Conservation (phyloP, 192 early-diverging fungal genomes). For the Coemansia sp. region DNA sequence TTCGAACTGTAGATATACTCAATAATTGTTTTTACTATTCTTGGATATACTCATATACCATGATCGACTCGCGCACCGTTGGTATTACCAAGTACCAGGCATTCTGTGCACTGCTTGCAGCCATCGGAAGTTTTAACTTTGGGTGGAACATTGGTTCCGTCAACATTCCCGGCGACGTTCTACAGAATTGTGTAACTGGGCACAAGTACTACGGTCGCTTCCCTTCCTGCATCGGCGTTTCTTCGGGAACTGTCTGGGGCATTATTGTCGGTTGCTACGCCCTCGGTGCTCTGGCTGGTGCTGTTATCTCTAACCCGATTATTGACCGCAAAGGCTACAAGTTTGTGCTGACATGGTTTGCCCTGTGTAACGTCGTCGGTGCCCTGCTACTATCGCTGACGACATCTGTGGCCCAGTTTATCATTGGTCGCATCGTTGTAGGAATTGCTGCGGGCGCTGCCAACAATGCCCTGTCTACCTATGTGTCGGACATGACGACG, state of each 20-base stretch:
- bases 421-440: constrained; percentile 68
- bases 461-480: constrained; percentile 61
- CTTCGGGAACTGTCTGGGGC: constrained; percentile 55
- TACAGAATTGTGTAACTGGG: constrained; percentile 54
- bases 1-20: too few species aligned
- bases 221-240: constrained; percentile 45
- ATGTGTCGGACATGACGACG: constrained; percentile 79
- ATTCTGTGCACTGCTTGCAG: constrained; percentile 47
- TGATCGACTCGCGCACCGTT: constrained; percentile 51
- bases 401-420: constrained; percentile 59
- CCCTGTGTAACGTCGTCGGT: constrained; percentile 65
- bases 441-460: constrained; percentile 72
- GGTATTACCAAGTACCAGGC: constrained; percentile 50
- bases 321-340: constrained; percentile 63
- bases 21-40: too few species aligned
- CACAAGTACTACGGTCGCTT: constrained; percentile 50
- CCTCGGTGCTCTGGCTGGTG: constrained; percentile 67
- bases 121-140: constrained; percentile 55
- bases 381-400: constrained; percentile 64
- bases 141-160: constrained; percentile 56
- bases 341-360: constrained; percentile 64
- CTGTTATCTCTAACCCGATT: constrained; percentile 60
- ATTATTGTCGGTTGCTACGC: constrained; percentile 59
- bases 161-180: constrained; percentile 60
- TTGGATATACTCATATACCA: background rate